Evolutionary conservation across 1,284 basidiomycete genomes (phyloP), one percentile per base, ranked within the genome.

Genomic region (Marasmius oreades): DNA sequence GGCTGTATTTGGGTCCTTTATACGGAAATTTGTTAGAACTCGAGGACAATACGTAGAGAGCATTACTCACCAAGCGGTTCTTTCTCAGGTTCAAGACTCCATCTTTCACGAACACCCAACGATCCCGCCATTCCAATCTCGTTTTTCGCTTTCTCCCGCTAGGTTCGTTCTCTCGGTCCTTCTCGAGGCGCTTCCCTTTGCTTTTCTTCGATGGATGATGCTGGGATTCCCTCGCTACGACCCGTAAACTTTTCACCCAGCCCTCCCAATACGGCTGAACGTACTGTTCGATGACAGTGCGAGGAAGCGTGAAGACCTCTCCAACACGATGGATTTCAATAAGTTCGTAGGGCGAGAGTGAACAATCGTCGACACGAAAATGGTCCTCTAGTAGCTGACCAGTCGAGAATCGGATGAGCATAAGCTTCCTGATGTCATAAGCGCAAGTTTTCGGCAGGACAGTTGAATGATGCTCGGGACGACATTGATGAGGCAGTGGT

Each of bases 191-290:
- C 22, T 42, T 55, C 22, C n/a, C 36, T 26, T 39, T 36, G 16
- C 23, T 22, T 20, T 53, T 52, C 37, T 48, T 55, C 2, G n/a
- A 34, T 24, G 55, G 36, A 23, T 18, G 14, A 10, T 42, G 23
- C 10, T 24, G 16, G 22, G 56, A 37, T 20, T 66, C 61, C 10
- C 64, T 63, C 52, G 71, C 73, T 1, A 80, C 71, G 10, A 78
- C 71, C 7, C 85, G 74, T 20, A 89, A 68, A 0, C 79, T 78
- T 39, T 77, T 75, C 10, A 83, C 80, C 66, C 74, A 79, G 10
- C 82, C 80, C 55, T 87, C 84, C 70, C 88, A 88, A 69, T 87
- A 90, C 0, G 88, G 87, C 37, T 78, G 73, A 14, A 81, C 70
- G 61, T 90, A 90, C 1, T 75, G 71, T n/a, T 65, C 63, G 1